Conservation (phyloP, 768 basidiomycete species). For the Hericium rajendrae region DNA sequence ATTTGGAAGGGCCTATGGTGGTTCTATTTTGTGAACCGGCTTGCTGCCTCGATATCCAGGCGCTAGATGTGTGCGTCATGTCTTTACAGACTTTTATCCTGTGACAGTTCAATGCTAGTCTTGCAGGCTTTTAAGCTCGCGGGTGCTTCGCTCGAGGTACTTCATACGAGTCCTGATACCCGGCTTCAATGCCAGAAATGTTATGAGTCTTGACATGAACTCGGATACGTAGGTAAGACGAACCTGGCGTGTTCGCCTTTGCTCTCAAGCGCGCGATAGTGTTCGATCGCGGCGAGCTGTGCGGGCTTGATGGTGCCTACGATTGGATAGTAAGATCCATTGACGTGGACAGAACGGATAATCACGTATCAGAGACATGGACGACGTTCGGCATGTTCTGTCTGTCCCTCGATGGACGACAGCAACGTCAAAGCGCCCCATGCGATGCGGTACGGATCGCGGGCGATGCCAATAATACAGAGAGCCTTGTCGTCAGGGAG, state of each 20-base stretch:
- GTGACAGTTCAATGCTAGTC: not conserved
- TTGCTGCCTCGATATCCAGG: too few species aligned
- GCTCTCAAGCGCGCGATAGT: slow-evolving; percentile 56
- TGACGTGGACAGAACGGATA: not conserved
- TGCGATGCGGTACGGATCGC: slow-evolving; percentile 70
- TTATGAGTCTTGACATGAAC: not conserved
- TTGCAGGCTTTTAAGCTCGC: not conserved
- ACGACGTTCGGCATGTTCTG: too few species aligned
- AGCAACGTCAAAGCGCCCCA: slow-evolving; percentile 78
- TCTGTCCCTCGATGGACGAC: slow-evolving; percentile 45
- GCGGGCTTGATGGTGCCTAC: slow-evolving; percentile 82
- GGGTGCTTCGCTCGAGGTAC: not conserved
- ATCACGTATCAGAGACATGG: slow-evolving; percentile 64
- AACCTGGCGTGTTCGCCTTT: slow-evolving; percentile 42
- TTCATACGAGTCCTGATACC: not conserved
- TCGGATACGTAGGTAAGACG: slow-evolving; percentile 7
- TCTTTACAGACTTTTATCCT: too few species aligned
- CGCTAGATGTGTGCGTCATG: too few species aligned
- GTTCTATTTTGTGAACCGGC: too few species aligned
- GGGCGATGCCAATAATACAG: slow-evolving; percentile 78
- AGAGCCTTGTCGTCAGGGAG: slow-evolving; percentile 73
- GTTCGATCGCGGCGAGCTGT: slow-evolving; percentile 65
- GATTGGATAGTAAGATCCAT: not conserved
- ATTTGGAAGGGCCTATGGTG: too few species aligned
- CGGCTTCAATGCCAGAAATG: not conserved